phyloP scores from a whole-genome alignment of 1,139 yeast species.

The Yamadazyma friedrichii region DNA sequence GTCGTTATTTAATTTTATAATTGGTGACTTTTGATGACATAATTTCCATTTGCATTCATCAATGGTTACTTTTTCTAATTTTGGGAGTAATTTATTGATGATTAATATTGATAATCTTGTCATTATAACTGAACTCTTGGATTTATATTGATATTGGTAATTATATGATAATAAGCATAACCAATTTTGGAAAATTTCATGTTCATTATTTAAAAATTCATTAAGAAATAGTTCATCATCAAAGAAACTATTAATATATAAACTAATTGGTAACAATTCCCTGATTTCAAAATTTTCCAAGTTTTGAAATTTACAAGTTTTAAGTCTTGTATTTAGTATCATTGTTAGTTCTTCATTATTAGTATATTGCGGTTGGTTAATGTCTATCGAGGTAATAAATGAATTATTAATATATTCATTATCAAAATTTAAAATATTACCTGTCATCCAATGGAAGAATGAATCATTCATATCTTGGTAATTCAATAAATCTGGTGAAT shows the following conservation, averaged over 20 bases:
- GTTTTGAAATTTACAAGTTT: conserved; percentile 5
- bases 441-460: conserved; percentile 42
- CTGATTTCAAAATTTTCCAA: conserved; percentile 15
- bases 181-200: conserved; percentile 29
- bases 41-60: conserved; percentile 44
- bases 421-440: conserved; percentile 18
- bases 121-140: conserved; percentile 20
- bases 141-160: conserved; percentile 35
- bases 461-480: conserved; percentile 31
- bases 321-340: conserved; percentile 7
- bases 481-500: conserved; percentile 31
- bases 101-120: conserved; percentile 28
- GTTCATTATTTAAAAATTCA: conserved; percentile 10
- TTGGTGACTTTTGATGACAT: conserved; percentile 39
- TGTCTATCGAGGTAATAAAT: conserved; percentile 6
- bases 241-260: conserved; percentile 15
- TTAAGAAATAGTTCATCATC: conserved; percentile 7
- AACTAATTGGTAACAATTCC: conserved; percentile 27
- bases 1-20: conserved; percentile 27
- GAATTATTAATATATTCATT: conserved; percentile 14
- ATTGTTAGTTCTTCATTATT: conserved; percentile 9
- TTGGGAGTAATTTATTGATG: conserved; percentile 13
- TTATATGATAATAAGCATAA: conserved; percentile 37
- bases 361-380: conserved; percentile 4
- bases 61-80: conserved; percentile 22